Conservation (phyloP, 305 asterid species). For the Salvia sclarea region DNA sequence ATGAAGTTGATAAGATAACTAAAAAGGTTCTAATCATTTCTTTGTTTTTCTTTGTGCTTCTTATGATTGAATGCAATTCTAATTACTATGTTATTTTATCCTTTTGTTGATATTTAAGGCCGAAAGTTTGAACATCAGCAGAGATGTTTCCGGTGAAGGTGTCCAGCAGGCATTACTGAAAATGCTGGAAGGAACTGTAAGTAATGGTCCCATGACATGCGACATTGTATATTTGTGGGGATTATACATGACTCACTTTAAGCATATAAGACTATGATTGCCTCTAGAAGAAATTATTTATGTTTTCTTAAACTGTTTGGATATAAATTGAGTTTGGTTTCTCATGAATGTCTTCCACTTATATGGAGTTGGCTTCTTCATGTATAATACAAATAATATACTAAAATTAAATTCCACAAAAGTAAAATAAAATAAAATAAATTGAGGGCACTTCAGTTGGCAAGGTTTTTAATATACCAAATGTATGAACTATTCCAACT, state of each 20-base stretch:
- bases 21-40: slow-evolving; percentile 63
- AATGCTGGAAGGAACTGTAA: slow-evolving; percentile 82
- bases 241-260: slow-evolving; percentile 24
- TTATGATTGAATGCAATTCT: slow-evolving; percentile 22
- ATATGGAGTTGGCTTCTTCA: slow-evolving; percentile 7
- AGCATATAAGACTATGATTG: slow-evolving; percentile 13
- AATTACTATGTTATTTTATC: slow-evolving; percentile 12
- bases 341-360: slow-evolving; percentile 20
- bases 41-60: slow-evolving; percentile 24
- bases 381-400: background rate
- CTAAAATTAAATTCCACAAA: background rate
- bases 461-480: background rate
- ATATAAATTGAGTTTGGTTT: slow-evolving; percentile 17
- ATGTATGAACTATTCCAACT: background rate
- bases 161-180: slow-evolving; percentile 94
- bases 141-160: slow-evolving; percentile 96
- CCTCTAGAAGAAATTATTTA: slow-evolving; percentile 14
- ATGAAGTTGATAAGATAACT: slow-evolving; percentile 94
- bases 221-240: slow-evolving; percentile 24
- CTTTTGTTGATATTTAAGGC: slow-evolving; percentile 53
- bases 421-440: background rate
- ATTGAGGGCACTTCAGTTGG: background rate
- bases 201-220: slow-evolving; percentile 33
- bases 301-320: background rate
- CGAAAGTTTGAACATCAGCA: slow-evolving; percentile 85